Evolutionary conservation across 176 grass and related monocot species (phyloP).

Genomic region (Musa itinerans): DNA sequence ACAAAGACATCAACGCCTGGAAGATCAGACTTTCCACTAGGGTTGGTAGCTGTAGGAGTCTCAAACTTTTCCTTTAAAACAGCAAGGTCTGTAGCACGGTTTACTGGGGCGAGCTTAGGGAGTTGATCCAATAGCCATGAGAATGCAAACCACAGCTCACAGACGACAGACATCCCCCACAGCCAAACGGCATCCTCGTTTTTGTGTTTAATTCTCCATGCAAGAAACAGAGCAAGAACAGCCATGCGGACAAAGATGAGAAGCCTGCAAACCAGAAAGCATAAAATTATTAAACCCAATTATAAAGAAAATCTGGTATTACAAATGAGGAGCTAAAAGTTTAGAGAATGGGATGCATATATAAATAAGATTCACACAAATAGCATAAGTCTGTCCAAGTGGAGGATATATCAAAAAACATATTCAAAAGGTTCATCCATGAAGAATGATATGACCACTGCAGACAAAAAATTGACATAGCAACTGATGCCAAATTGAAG

Average conservation of each 20-base stretch:
- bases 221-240: constrained; percentile 63
- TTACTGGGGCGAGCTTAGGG: constrained; percentile 73
- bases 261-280: constrained; percentile 39
- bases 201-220: constrained; percentile 70
- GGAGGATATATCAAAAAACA: neutral
- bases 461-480: neutral
- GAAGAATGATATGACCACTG: neutral
- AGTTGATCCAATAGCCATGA: constrained; percentile 94
- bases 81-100: constrained; percentile 66
- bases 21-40: constrained; percentile 68
- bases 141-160: constrained; percentile 85
- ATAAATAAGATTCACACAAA: too few species aligned
- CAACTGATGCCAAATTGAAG: neutral
- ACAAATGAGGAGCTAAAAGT: neutral
- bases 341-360: neutral
- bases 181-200: constrained; percentile 89
- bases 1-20: constrained; percentile 87
- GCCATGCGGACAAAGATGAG: constrained; percentile 67
- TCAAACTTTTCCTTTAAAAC: constrained; percentile 96
- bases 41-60: constrained; percentile 44
- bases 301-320: too few species aligned
- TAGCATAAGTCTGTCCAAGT: neutral
- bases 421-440: neutral
- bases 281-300: neutral
- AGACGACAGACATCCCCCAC: constrained; percentile 98